Conservation (phyloP, 768 basidiomycete species). For the Russula brevipes region DNA sequence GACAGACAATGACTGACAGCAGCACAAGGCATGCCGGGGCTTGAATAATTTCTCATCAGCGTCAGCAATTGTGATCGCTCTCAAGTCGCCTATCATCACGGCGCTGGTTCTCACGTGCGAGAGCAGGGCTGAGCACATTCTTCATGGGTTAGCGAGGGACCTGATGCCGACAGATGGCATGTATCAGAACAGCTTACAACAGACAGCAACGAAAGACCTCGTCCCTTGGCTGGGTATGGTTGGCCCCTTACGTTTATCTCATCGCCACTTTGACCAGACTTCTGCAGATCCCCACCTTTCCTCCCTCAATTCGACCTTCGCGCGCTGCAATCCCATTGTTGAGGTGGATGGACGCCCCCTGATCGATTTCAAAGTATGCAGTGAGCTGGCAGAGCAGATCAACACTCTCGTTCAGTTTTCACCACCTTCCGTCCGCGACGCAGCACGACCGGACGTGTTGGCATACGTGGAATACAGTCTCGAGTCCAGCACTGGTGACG, state of each 20-base stretch:
- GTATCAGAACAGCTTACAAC: neutral
- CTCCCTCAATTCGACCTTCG: constrained; percentile 1
- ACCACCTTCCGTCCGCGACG: neutral
- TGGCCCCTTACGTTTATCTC: too few species aligned
- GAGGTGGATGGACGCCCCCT: constrained; percentile 2
- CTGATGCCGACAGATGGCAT: neutral
- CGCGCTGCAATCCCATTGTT: neutral
- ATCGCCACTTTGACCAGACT: neutral
- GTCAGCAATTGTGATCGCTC: constrained; percentile 9
- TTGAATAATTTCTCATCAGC: constrained; percentile 12
- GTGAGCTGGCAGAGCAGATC: constrained; percentile 6
- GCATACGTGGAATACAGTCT: constrained; percentile 13
- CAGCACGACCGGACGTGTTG: constrained; percentile 1
- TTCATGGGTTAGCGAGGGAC: neutral
- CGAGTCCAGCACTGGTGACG: neutral
- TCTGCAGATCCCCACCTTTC: constrained; percentile 6
- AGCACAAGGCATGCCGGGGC: neutral
- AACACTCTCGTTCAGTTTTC: constrained; percentile 6
- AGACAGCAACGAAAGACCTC: neutral
- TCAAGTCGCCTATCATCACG: neutral
- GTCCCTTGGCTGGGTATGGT: constrained; percentile 14
- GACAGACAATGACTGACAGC: neutral
- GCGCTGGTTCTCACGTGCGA: constrained; percentile 9
- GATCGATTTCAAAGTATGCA: constrained; percentile 5
- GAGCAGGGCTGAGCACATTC: neutral